phyloP scores from a whole-genome alignment of 202 grass and related monocot species.

The Musa balbisiana region DNA sequence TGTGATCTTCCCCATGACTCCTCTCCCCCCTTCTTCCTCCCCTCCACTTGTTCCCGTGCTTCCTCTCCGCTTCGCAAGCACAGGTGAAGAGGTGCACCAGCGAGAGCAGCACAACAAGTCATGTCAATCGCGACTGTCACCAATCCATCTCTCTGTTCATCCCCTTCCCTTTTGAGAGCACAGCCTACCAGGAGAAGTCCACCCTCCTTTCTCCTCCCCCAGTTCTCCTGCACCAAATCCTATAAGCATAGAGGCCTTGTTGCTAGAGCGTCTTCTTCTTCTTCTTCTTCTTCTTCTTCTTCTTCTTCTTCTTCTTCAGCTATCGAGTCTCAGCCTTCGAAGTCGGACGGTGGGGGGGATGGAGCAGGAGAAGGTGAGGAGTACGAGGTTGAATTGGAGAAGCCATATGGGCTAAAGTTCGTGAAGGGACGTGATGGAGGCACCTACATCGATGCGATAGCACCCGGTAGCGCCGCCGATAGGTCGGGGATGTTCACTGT shows the following conservation, averaged over 20 bases:
- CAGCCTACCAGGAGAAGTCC: not conserved
- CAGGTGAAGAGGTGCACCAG: not conserved
- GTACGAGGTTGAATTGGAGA: constrained; percentile 74
- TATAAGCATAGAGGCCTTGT: not conserved
- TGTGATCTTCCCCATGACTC: not conserved
- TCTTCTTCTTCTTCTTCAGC: constrained; percentile 34
- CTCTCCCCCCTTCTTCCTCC: not conserved
- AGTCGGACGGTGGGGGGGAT: constrained; percentile 20
- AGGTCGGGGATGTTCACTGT: constrained; percentile 48
- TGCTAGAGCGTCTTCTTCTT: constrained; percentile 26
- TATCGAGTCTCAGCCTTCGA: constrained; percentile 41
- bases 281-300: constrained; percentile 27
- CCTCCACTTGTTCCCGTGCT: too few species aligned
- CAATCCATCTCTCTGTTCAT: constrained; percentile 40
- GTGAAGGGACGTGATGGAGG: constrained; percentile 61
- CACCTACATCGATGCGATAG: constrained; percentile 92
- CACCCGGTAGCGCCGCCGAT: constrained; percentile 48
- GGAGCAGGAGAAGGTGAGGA: constrained; percentile 33
- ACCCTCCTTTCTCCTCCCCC: not conserved
- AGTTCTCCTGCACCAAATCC: constrained; percentile 2
- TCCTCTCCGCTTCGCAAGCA: not conserved
- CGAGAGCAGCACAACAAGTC: constrained; percentile 4
- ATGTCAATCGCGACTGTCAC: constrained; percentile 56
- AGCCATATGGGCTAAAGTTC: constrained; percentile 90
- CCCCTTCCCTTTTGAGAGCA: constrained; percentile 31